A percentile compares a stretch with the other conserved stretches of the same genome.
Evolutionary conservation across 2,329 filamentous ascomycete species (phyloP).

Genomic region (Periglandula ipomoeae): DNA sequence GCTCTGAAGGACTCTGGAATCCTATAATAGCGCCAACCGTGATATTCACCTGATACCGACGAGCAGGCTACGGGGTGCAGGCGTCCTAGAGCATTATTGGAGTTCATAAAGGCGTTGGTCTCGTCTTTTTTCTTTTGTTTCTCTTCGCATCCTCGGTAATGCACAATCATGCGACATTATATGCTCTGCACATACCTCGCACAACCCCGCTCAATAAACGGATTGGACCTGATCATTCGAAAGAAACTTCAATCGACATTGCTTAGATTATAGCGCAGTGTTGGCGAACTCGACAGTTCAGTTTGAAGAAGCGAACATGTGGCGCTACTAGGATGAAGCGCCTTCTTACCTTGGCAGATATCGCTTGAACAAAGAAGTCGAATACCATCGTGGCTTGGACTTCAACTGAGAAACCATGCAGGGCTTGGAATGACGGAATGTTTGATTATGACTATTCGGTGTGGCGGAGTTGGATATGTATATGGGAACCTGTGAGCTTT

Average conservation of each 20-base stretch:
- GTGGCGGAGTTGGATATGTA: conserved; percentile 1
- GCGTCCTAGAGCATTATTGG: conserved; percentile 14
- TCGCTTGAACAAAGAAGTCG: background rate
- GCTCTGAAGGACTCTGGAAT: conserved; percentile 97
- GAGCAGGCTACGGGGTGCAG: conserved; percentile 8
- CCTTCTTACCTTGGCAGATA: background rate
- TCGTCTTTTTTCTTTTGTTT: background rate
- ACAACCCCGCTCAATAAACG: background rate
- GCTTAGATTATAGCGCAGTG: background rate
- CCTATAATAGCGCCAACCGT: conserved; percentile 45
- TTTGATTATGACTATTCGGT: conserved; percentile 5
- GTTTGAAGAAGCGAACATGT: background rate
- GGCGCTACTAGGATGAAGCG: background rate
- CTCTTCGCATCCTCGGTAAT: background rate
- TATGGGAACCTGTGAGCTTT: background rate
- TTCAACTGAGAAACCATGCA: background rate
- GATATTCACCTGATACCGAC: conserved; percentile 10
- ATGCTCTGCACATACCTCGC: background rate
- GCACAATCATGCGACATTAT: background rate
- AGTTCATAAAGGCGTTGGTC: conserved; percentile 8
- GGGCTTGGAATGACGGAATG: conserved; percentile 4
- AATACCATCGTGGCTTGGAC: background rate
- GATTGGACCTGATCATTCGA: background rate
- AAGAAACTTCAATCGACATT: background rate
- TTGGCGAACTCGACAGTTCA: background rate